Percentiles rank a stretch among this genome's conserved stretches.
Evolutionary conservation across 805 yeast genomes (phyloP).

Genomic region (Cyberlindnera mississippiensis): DNA sequence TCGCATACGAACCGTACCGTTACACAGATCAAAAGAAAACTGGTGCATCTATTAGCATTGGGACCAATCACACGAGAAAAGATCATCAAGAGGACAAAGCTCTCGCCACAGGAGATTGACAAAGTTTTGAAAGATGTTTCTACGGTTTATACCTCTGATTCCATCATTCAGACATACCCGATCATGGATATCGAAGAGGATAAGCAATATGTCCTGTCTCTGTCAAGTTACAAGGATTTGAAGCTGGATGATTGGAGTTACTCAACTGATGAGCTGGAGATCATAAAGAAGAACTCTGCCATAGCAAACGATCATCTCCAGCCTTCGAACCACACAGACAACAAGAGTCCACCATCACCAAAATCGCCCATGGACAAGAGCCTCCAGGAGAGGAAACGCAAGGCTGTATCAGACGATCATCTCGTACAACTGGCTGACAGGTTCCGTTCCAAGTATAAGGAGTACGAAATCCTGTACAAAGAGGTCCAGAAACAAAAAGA

Average conservation of each 20-base stretch:
- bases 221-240: conserved; percentile 31
- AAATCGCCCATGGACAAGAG: background rate
- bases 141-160: conserved; percentile 31
- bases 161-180: no score
- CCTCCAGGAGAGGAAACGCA: conserved; percentile 7
- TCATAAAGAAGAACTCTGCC: conserved; percentile 14
- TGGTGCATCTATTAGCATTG: conserved; percentile 43
- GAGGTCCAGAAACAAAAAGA: conserved; percentile 9
- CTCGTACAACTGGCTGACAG: conserved; percentile 41
- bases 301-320: conserved; percentile 17
- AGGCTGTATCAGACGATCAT: conserved; percentile 27
- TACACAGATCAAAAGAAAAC: conserved; percentile 30
- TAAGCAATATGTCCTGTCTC: conserved; percentile 33
- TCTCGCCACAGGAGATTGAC: conserved; percentile 27
- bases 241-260: conserved; percentile 15
- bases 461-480: conserved; percentile 44
- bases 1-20: no score
- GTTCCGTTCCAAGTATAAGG: conserved; percentile 45
- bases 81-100: conserved; percentile 30
- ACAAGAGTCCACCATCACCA: background rate
- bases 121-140: conserved; percentile 26
- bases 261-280: conserved; percentile 6
- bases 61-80: conserved; percentile 40
- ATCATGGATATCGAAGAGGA: conserved; percentile 26
- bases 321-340: background rate